Evolutionary conservation across 2,329 filamentous ascomycete species (phyloP).

Genomic region (Myriosclerotinia duriaeana): DNA sequence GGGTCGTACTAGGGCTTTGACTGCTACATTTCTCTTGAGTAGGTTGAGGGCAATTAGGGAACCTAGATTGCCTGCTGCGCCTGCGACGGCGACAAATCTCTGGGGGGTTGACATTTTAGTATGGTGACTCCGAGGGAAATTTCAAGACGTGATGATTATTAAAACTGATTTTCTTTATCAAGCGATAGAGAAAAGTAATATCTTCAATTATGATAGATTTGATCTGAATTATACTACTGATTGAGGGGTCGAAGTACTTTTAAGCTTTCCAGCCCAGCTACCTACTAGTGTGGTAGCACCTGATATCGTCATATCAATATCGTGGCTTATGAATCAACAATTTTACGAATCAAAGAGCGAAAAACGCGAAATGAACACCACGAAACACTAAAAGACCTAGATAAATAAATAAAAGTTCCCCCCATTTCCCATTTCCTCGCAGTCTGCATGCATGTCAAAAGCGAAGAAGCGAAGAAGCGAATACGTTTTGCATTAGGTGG

Average conservation of each 20-base stretch:
- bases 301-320: background rate
- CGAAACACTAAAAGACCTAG: background rate
- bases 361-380: background rate
- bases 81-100: slow-evolving; percentile 25
- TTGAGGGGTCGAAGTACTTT: slow-evolving; percentile 1
- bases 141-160: background rate
- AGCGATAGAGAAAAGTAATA: background rate
- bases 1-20: slow-evolving; percentile 26
- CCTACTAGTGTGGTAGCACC: background rate
- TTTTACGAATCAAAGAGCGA: background rate
- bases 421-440: background rate
- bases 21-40: slow-evolving; percentile 25
- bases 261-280: background rate
- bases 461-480: slow-evolving; percentile 14
- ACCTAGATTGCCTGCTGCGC: slow-evolving; percentile 25
- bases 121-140: background rate
- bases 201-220: background rate
- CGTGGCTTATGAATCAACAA: background rate
- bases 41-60: slow-evolving; percentile 23
- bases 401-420: too few relatives aligned
- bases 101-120: slow-evolving; percentile 21
- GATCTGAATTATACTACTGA: background rate
- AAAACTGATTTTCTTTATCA: background rate
- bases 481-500: slow-evolving; percentile 2
- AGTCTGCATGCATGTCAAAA: background rate